Evolutionary conservation across 495 filamentous ascomycete genomes (phyloP).

Genomic region (Neurospora terricola): DNA sequence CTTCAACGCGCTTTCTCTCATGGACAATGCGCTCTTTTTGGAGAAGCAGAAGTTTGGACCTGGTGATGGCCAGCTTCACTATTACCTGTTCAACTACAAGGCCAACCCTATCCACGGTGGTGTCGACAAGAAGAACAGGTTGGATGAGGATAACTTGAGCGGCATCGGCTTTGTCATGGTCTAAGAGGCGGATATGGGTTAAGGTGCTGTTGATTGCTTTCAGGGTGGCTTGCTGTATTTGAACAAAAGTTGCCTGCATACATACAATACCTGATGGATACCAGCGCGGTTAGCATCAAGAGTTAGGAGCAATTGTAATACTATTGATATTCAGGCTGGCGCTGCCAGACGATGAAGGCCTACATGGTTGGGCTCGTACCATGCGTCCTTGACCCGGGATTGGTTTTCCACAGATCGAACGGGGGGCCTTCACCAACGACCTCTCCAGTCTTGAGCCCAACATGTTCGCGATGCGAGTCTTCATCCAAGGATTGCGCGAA

Average conservation of each 20-base stretch:
- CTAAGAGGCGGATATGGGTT: conserved; percentile 19
- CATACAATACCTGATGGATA: not conserved
- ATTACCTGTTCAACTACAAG: conserved; percentile 94
- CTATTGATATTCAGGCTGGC: not conserved
- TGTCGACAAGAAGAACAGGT: conserved; percentile 62
- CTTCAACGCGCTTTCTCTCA: conserved; percentile 86
- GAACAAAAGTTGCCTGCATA: not conserved
- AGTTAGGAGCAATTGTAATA: not conserved
- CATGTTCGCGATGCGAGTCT: not conserved
- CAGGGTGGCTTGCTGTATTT: not conserved
- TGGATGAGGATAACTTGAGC: conserved; percentile 65
- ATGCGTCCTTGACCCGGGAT: not conserved
- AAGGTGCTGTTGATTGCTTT: not conserved
- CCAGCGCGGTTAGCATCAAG: not conserved
- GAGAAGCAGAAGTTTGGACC: conserved; percentile 86
- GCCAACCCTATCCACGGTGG: conserved; percentile 72
- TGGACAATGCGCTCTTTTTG: conserved; percentile 90
- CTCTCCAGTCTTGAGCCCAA: not conserved
- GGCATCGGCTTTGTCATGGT: conserved; percentile 87
- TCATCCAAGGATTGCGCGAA: not conserved
- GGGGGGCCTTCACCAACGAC: not conserved
- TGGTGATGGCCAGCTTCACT: conserved; percentile 89
- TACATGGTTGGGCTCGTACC: not conserved
- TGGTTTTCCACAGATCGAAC: not conserved
- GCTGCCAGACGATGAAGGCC: not conserved